Evolutionary conservation across 768 basidiomycete species (phyloP).

Genomic region (Amylocystis lapponica): DNA sequence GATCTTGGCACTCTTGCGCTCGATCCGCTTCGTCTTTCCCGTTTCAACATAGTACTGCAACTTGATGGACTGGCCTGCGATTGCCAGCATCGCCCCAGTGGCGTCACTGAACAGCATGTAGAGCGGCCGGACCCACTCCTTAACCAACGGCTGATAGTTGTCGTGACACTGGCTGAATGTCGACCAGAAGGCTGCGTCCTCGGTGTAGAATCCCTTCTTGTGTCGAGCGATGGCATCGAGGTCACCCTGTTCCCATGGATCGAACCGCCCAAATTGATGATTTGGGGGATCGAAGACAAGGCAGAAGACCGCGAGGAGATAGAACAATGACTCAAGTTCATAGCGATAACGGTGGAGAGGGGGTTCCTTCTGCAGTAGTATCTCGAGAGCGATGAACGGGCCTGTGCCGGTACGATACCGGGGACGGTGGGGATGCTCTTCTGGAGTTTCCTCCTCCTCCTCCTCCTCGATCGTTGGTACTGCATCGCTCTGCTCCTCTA

Average conservation of each 20-base stretch:
- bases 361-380: background rate
- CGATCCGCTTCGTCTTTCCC: background rate
- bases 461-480: background rate
- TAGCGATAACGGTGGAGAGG: constrained; percentile 2
- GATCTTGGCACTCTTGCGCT: background rate
- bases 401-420: constrained; percentile 2
- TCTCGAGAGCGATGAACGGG: constrained; percentile 4
- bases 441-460: background rate
- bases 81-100: background rate
- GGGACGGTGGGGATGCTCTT: background rate
- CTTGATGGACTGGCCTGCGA: no score
- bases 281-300: background rate
- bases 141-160: background rate
- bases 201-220: no score
- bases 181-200: background rate
- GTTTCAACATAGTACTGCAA: no score
- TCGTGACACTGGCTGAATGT: background rate
- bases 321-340: constrained; percentile 9
- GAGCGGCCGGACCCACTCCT: background rate
- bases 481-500: background rate
- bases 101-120: background rate
- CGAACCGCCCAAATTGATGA: background rate
- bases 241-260: background rate
- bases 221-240: no score
- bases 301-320: constrained; percentile 1